A percentile compares a stretch with the other conserved stretches of the same genome.
phyloP scores from a whole-genome alignment of 495 filamentous ascomycete species.

The Apodospora peruviana region DNA sequence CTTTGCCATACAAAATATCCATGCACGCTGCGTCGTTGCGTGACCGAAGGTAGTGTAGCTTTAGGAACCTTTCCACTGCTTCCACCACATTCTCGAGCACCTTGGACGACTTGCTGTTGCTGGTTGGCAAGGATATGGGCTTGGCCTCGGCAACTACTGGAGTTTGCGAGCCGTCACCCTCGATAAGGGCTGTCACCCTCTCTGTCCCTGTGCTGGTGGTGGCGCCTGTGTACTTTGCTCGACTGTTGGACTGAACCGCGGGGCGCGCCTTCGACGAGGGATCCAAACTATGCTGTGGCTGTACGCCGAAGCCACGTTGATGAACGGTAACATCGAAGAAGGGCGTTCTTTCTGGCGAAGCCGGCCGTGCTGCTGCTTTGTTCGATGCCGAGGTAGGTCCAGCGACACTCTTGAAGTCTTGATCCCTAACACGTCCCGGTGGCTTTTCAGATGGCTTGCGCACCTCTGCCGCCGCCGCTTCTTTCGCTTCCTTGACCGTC shows the following conservation, averaged over 20 bases:
- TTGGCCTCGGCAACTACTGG: not conserved
- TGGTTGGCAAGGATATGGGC: not conserved
- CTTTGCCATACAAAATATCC: conserved; percentile 18
- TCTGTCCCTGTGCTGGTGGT: not conserved
- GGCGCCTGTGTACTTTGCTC: conserved; percentile 1
- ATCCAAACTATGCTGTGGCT: not conserved
- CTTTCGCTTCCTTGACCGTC: conserved; percentile 4
- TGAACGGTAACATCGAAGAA: not conserved
- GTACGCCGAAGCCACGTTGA: not conserved
- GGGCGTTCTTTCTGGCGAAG: not conserved
- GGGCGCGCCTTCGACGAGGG: not conserved
- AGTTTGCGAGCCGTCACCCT: not conserved
- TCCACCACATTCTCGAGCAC: conserved; percentile 6
- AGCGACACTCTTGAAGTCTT: conserved; percentile 1
- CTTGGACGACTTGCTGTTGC: conserved; percentile 6
- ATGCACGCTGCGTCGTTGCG: conserved; percentile 15
- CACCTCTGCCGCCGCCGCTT: conserved; percentile 2
- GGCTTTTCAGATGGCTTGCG: conserved; percentile 1
- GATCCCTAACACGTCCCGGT: not conserved
- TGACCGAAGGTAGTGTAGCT: conserved; percentile 22
- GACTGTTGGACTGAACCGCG: not conserved
- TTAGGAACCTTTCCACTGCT: conserved; percentile 15
- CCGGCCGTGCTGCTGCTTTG: conserved; percentile 1
- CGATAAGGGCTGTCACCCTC: not conserved
- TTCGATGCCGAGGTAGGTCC: not conserved